Percentiles rank a stretch among this genome's conserved stretches.
Conservation (phyloP, 2,329 filamentous ascomycete genomes). For the Lasiodiplodia theobromae region DNA sequence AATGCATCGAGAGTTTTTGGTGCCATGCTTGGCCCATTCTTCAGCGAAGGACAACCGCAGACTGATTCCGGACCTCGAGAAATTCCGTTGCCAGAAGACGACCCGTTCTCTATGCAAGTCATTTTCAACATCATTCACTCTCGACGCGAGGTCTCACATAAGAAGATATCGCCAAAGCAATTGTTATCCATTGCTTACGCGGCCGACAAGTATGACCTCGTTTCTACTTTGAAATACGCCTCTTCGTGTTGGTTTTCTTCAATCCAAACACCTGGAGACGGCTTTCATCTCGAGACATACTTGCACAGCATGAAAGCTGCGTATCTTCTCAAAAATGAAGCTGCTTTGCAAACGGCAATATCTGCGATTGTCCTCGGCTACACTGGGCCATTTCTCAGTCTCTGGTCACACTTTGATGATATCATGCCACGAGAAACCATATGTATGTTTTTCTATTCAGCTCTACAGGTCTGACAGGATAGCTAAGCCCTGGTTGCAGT, state of each 20-base stretch:
- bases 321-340: not conserved
- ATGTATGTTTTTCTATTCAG: not conserved
- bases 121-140: not conserved
- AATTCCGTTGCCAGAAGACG: not conserved
- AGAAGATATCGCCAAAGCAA: not conserved
- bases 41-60: not conserved
- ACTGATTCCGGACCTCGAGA: not conserved
- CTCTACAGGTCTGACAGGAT: not conserved
- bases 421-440: not conserved
- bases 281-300: not conserved
- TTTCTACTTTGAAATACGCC: not conserved
- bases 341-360: not conserved
- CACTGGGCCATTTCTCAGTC: not conserved
- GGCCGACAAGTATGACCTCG: not conserved
- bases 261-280: not conserved
- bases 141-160: not conserved
- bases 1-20: not conserved
- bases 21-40: not conserved
- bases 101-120: not conserved
- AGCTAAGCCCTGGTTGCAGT: not conserved
- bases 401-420: not conserved
- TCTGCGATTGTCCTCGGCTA: not conserved
- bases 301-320: not conserved
- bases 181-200: not conserved
- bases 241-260: not conserved